Conservation (phyloP, 805 yeast species). For the Spathaspora gorwiae region DNA sequence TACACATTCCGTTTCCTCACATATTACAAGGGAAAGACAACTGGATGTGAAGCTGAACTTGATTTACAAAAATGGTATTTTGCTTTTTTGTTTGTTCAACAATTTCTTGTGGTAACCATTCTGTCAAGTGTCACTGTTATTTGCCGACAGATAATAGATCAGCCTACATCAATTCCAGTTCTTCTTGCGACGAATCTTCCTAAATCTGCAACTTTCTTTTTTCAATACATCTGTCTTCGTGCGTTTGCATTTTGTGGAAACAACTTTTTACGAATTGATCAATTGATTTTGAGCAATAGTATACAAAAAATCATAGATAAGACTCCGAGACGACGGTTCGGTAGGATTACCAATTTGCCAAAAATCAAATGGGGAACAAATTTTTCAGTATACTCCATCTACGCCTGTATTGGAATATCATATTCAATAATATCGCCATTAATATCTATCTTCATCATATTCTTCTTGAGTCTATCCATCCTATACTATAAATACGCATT, state of each 20-base stretch:
- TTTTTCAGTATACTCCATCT: slow-evolving; percentile 72
- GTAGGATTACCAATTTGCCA: slow-evolving; percentile 41
- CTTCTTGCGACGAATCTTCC: slow-evolving; percentile 77
- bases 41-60: slow-evolving; percentile 61
- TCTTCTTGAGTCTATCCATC: slow-evolving; percentile 46
- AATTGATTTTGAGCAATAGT: slow-evolving; percentile 39
- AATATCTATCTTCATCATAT: slow-evolving; percentile 60
- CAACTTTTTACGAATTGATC: slow-evolving; percentile 57
- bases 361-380: slow-evolving; percentile 70
- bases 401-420: slow-evolving; percentile 73
- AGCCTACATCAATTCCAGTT: slow-evolving; percentile 69
- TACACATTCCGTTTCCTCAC: slow-evolving; percentile 52
- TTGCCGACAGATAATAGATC: slow-evolving; percentile 55
- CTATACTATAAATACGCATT: slow-evolving; percentile 69
- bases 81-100: slow-evolving; percentile 72
- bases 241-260: slow-evolving; percentile 76
- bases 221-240: slow-evolving; percentile 68
- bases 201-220: slow-evolving; percentile 80
- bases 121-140: slow-evolving; percentile 73
- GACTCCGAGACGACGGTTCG: slow-evolving; percentile 59
- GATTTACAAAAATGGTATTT: slow-evolving; percentile 77
- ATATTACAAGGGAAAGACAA: slow-evolving; percentile 51
- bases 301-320: slow-evolving; percentile 34
- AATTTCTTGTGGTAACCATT: slow-evolving; percentile 78
- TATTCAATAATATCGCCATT: slow-evolving; percentile 79